Conservation (phyloP, 2,329 filamentous ascomycete genomes). For the Scortechinia acanthostroma region DNA sequence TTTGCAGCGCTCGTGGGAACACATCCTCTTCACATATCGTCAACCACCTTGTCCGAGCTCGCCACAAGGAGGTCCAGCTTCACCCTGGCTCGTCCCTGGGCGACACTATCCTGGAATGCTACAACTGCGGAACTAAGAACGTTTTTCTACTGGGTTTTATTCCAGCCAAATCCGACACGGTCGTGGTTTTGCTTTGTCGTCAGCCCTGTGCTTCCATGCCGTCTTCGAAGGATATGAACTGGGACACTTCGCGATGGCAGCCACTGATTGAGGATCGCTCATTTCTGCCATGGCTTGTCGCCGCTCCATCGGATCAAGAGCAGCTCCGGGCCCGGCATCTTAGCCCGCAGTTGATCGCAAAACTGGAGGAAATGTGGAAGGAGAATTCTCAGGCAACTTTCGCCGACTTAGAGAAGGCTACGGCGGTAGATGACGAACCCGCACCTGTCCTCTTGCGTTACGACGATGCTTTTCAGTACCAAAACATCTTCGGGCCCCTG, state of each 20-base stretch:
- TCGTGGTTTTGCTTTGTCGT: conserved; percentile 91
- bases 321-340: conserved; percentile 90
- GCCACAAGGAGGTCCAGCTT: conserved; percentile 96
- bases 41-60: conserved; percentile 91
- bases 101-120: conserved; percentile 94
- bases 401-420: conserved; percentile 82
- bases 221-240: conserved; percentile 98
- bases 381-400: conserved; percentile 84
- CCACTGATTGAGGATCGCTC: conserved; percentile 94
- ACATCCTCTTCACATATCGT: conserved; percentile 96
- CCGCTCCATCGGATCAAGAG: conserved; percentile 82
- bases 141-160: conserved; percentile 97
- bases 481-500: conserved; percentile 94
- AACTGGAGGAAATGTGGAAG: conserved; percentile 97
- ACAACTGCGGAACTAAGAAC: conserved; percentile 99
- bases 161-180: conserved; percentile 94
- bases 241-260: conserved; percentile 97
- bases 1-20: conserved; percentile 94
- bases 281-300: conserved; percentile 89
- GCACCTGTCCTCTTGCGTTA: conserved; percentile 87
- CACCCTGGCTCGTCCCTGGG: conserved; percentile 88
- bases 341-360: conserved; percentile 88
- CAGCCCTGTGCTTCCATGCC: conserved; percentile 92
- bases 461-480: conserved; percentile 95
- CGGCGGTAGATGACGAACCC: conserved; percentile 88